Conservation (phyloP, 139 green algal species). For the Gonium pectorale region DNA sequence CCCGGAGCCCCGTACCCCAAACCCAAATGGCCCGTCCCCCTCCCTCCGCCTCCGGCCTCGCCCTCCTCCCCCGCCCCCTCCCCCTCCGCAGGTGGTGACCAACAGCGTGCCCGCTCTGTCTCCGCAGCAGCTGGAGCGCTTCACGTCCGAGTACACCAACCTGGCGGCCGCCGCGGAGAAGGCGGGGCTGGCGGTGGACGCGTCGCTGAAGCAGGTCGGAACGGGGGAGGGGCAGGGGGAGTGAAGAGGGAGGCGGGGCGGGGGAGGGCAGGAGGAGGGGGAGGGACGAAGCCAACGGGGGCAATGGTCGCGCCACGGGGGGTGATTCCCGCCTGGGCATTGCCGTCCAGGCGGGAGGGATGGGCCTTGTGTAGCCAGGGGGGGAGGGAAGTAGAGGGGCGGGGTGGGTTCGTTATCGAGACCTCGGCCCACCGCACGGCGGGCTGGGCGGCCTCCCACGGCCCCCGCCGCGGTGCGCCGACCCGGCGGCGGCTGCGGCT, state of each 20-base stretch:
- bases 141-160: constrained; percentile 22
- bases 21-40: neutral
- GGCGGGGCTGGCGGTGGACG: constrained; percentile 28
- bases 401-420: too few relatives aligned
- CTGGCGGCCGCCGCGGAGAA: constrained; percentile 25
- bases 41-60: neutral
- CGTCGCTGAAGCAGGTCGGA: constrained; percentile 15
- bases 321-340: neutral
- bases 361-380: neutral
- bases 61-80: neutral
- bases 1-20: neutral
- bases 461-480: too few relatives aligned
- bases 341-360: neutral
- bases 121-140: constrained; percentile 34
- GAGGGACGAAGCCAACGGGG: neutral
- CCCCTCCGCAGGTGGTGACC: constrained; percentile 13
- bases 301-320: neutral
- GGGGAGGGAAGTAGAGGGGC: too few relatives aligned
- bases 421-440: neutral
- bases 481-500: too few relatives aligned
- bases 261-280: neutral
- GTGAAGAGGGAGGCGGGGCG: neutral
- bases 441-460: too few relatives aligned
- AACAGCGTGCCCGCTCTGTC: neutral
- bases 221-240: neutral